Evolutionary conservation across 2,329 filamentous ascomycete species (phyloP).

Genomic region (Clarireedia hainanense): DNA sequence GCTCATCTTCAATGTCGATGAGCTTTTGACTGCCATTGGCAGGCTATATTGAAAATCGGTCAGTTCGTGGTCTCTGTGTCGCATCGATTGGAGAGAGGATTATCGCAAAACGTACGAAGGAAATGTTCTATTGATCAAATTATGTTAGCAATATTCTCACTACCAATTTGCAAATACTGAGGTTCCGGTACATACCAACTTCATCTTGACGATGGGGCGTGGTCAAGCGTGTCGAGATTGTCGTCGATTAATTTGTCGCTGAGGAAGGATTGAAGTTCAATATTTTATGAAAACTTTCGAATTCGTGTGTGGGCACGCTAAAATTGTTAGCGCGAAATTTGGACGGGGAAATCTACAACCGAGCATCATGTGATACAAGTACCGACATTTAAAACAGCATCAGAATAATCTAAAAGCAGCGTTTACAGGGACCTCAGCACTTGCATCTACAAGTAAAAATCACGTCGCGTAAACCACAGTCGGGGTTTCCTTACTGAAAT

Average conservation of each 20-base stretch:
- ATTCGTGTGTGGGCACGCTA: constrained; percentile 7
- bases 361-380: background rate
- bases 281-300: constrained; percentile 6
- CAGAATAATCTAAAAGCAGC: too few species aligned
- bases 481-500: too few species aligned
- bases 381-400: background rate
- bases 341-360: background rate
- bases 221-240: constrained; percentile 11
- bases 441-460: too few species aligned
- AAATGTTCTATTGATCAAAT: constrained; percentile 25
- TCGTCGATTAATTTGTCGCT: constrained; percentile 9
- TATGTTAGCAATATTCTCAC: constrained; percentile 18
- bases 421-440: too few species aligned
- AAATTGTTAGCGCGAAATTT: background rate
- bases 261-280: constrained; percentile 1
- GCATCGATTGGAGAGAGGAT: background rate
- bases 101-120: constrained; percentile 24
- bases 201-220: constrained; percentile 23
- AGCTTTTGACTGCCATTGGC: constrained; percentile 99
- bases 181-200: constrained; percentile 24
- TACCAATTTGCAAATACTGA: background rate
- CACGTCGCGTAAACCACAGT: too few species aligned
- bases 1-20: constrained; percentile 98
- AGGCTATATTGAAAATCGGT: constrained; percentile 42
- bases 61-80: constrained; percentile 9